Base-by-base conservation (phyloP, 2,329 filamentous ascomycete species). In the Ceratocystis smalleyi region DNA sequence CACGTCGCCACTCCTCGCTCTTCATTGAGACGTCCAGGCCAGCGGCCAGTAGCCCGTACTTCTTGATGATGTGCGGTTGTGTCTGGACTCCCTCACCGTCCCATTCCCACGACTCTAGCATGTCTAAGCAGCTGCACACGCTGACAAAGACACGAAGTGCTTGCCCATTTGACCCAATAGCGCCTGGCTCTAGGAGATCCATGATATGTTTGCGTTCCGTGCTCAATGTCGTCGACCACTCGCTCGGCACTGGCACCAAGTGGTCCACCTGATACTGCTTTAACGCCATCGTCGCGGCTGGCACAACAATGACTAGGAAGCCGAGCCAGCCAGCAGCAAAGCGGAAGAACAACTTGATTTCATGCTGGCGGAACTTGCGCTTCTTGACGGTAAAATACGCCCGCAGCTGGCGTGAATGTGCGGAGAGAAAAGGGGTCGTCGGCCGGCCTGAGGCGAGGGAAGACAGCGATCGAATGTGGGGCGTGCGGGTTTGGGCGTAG, bases 1-100 rank as follows among this genome's bases (percentile, higher is more conserved):
- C 91, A 64, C 89, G 80, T 70, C 87, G 79, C 92, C 91, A 97
- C 61, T 86, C 79, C 73, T 95, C 89, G 68, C 84, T 86, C 77
- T 91, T 95, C 5, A 75, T 79, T 1, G 82, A 82, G 64, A 94
- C 77, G 71, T 96, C 89, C 68, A 83, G 83, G 0, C 84, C 72
- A 6, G 65, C 45, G 0, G 62, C 43, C 12, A 64, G 22, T 5
- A 60, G 57, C 5, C 65, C 65, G 57, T 64, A 62, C 59, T 64
- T 64, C 35, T 54, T 61, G 3, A 64, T 40, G 3, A 66, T 49
- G 15, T 35, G 47, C 3, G 62, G 59, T 32, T 66, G 65, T 45
- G 62, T 55, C 19, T 64, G 65, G 5, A 66, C 63, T 8, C 65
- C 65, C 22, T 64, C 65, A 7, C 65, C 65, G 6, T 64, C 65